Evolutionary conservation across 208 protist species (phyloP).

Genomic region (Acanthamoeba comandoni): DNA sequence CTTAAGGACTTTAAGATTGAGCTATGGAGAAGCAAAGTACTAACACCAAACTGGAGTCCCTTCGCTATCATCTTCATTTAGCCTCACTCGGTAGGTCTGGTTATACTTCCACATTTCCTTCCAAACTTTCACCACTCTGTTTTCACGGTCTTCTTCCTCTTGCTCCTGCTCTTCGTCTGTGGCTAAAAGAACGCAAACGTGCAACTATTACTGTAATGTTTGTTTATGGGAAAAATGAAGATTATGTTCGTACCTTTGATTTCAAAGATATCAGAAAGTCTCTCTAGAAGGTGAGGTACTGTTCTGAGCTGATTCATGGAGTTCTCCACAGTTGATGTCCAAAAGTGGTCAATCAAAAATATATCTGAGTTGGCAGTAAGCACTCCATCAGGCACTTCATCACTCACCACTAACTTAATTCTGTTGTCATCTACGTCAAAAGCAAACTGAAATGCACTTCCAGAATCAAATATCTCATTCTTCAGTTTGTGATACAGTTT

Average conservation of each 20-base stretch:
- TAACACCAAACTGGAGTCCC: constrained; percentile 65
- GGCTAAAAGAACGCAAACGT: no score
- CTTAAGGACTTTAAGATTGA: neutral
- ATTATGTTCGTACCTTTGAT: no score
- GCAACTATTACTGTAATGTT: no score
- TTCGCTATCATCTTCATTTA: constrained; percentile 30
- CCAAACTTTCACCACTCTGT: constrained; percentile 52
- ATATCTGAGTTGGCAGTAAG: constrained; percentile 26
- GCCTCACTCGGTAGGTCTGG: constrained; percentile 63
- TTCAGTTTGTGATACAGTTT: constrained; percentile 53
- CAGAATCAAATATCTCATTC: constrained; percentile 66
- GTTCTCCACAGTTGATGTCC: constrained; percentile 60
- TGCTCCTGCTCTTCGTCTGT: constrained; percentile 11
- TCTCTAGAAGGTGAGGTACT: constrained; percentile 41
- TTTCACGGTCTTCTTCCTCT: constrained; percentile 12
- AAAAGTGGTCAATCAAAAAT: constrained; percentile 57
- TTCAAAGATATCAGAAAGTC: constrained; percentile 28
- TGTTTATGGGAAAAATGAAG: no score
- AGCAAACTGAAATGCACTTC: constrained; percentile 67
- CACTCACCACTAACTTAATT: constrained; percentile 35
- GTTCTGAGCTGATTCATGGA: constrained; percentile 44
- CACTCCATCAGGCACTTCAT: constrained; percentile 15
- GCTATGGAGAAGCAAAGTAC: neutral
- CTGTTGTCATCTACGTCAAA: constrained; percentile 55
- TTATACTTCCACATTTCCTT: constrained; percentile 71